Conservation (phyloP, 305 asterid genomes). For the Rubia peregrina region DNA sequence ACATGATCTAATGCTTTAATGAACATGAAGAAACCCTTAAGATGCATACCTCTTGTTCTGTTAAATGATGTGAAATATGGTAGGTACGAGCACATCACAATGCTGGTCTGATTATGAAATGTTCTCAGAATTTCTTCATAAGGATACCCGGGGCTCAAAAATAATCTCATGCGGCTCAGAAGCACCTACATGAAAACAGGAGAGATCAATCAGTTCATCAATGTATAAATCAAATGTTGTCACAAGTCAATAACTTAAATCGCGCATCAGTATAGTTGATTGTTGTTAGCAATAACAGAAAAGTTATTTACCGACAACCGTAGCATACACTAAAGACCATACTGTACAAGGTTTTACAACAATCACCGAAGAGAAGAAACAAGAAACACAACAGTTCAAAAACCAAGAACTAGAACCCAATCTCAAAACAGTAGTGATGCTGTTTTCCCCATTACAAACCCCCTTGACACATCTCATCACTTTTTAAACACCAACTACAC, state of each 20-base stretch:
- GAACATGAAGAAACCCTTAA: constrained; percentile 5
- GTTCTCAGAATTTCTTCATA: constrained; percentile 83
- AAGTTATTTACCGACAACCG: neutral
- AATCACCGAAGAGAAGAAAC: neutral
- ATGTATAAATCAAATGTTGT: constrained; percentile 1
- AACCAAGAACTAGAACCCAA: neutral
- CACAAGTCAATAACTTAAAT: neutral
- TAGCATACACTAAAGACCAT: neutral
- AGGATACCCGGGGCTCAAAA: constrained; percentile 94
- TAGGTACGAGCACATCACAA: constrained; percentile 87
- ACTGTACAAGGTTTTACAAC: neutral
- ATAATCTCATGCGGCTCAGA: constrained; percentile 80
- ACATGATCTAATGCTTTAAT: neutral
- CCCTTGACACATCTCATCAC: too few species aligned
- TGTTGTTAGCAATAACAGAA: neutral
- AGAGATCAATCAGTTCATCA: constrained; percentile 15
- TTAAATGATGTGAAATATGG: constrained; percentile 79
- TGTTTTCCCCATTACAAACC: neutral
- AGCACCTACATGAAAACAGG: constrained; percentile 46
- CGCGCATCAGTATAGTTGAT: neutral
- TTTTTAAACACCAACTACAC: neutral
- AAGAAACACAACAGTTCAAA: neutral
- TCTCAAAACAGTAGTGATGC: neutral
- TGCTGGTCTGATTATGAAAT: constrained; percentile 88
- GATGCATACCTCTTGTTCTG: constrained; percentile 65